Base-by-base conservation (phyloP, 495 filamentous ascomycete genomes). In the Annulohypoxylon stygium region DNA sequence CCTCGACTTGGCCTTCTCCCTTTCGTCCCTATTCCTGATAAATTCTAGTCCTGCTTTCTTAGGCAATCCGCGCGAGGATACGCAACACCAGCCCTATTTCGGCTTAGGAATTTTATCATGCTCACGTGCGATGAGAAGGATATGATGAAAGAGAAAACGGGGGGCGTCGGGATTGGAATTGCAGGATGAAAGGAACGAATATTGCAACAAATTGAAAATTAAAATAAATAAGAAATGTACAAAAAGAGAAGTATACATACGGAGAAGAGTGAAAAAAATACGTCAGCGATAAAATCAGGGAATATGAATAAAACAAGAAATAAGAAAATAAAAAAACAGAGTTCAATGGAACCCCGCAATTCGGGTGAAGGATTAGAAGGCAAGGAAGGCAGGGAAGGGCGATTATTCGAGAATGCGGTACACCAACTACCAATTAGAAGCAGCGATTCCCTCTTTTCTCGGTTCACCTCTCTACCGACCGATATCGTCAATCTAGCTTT, bases 381-480 rank as follows among this genome's bases (percentile, higher is more conserved):
- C 39, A 47, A 20, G 43, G 43, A 47, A 47, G 43, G 43, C n/a
- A 47, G 16, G 43, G 43, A 47, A 47, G 58, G 58, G 54, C 45
- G 64, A 67, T 53, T 58, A 75, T 75, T 75, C 63, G 67, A 75
- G 67, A 75, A 75, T 75, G 67, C 72, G 75, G 75, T 69, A 75
- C 54, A 14, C 8, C 67, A 63, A 12, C 11, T 64, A 20, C 77
- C 77, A 79, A 79, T 79, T 14, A 69, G 39, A 43, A 50, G 16
- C 0, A 37, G 25, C 20, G 14, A 62, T 63, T 67, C n/a, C 58
- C 58, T 57, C 58, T 51, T 70, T 74, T 63, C 53, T 75, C 77
- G 75, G 77, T 61, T 75, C 60, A 75, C 75, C 65, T 69, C 77
- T 69, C 68, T 77, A 70, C 75, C 76, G 76, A 78, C 76, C 67